Evolutionary conservation across 352 stramenopile genomes (phyloP).

Genomic region (Globisporangium lucens): DNA sequence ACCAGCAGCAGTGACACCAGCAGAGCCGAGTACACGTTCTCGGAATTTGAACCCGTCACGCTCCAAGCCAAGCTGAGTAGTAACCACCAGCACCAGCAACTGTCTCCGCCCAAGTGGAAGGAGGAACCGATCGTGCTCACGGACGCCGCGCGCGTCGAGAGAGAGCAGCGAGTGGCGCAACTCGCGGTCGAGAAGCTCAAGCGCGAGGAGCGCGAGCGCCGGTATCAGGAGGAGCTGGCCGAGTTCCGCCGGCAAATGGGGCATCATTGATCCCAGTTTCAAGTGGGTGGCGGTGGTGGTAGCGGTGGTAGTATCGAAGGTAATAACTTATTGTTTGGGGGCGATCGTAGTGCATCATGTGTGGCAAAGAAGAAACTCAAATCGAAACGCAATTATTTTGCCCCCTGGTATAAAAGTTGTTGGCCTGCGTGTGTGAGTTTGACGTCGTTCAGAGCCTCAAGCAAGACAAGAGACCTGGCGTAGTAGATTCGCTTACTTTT

Average conservation of each 20-base stretch:
- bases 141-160: constrained; percentile 30
- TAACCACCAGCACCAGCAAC: neutral
- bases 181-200: constrained; percentile 19
- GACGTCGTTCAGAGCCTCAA: neutral
- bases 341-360: neutral
- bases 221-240: constrained; percentile 55
- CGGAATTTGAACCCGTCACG: constrained; percentile 19
- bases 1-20: neutral
- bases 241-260: constrained; percentile 34
- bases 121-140: constrained; percentile 47
- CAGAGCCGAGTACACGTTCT: constrained; percentile 23
- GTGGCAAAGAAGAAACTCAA: neutral
- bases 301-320: neutral
- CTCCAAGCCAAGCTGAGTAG: neutral
- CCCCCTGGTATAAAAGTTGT: neutral
- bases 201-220: constrained; percentile 43
- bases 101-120: constrained; percentile 30
- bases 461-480: too few species aligned
- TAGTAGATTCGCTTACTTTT: neutral
- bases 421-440: neutral
- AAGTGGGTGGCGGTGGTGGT: neutral
- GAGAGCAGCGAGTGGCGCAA: constrained; percentile 25
- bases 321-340: neutral
- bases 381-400: neutral
- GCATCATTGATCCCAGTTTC: neutral